Evolutionary conservation across 352 stramenopile species (phyloP).

Genomic region (Phytophthora melonis): DNA sequence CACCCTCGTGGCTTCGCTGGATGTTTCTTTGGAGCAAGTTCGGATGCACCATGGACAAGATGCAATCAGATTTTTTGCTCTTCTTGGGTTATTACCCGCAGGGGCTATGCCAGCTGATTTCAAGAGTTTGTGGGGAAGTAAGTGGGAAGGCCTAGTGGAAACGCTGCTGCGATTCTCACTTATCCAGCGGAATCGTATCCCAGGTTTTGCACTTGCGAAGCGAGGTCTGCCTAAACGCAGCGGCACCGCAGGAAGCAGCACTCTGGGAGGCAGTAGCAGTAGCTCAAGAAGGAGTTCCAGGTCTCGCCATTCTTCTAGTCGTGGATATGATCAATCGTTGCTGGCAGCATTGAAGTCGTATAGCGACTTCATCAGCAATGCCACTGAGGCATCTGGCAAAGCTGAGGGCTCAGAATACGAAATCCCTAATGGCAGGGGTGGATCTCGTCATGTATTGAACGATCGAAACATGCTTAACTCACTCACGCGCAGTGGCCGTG

Average conservation of each 20-base stretch:
- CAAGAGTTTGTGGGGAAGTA: constrained; percentile 74
- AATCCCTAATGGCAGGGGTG: constrained; percentile 20
- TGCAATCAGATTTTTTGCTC: constrained; percentile 77
- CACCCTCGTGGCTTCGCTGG: constrained; percentile 77
- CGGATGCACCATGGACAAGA: constrained; percentile 74
- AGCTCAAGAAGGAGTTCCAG: constrained; percentile 27
- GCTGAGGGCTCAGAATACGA: constrained; percentile 43
- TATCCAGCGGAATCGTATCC: constrained; percentile 78
- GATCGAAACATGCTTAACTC: constrained; percentile 74
- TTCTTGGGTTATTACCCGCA: constrained; percentile 74
- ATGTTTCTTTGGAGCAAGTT: constrained; percentile 81
- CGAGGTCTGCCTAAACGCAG: constrained; percentile 64
- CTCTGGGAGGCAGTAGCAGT: constrained; percentile 29
- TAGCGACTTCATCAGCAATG: constrained; percentile 72
- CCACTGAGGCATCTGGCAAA: constrained; percentile 12
- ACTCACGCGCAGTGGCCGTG: constrained; percentile 68
- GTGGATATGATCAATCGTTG: constrained; percentile 69
- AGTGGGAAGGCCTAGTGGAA: constrained; percentile 72
- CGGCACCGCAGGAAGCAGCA: constrained; percentile 35
- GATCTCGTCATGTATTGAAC: constrained; percentile 22
- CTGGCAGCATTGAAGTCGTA: constrained; percentile 75
- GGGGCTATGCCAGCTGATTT: constrained; percentile 83
- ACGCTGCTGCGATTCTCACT: constrained; percentile 80
- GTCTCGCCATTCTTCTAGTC: constrained; percentile 45
- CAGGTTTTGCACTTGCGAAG: constrained; percentile 68